phyloP scores from a whole-genome alignment of 176 grass and related monocot species.

The Leersia perrieri region DNA sequence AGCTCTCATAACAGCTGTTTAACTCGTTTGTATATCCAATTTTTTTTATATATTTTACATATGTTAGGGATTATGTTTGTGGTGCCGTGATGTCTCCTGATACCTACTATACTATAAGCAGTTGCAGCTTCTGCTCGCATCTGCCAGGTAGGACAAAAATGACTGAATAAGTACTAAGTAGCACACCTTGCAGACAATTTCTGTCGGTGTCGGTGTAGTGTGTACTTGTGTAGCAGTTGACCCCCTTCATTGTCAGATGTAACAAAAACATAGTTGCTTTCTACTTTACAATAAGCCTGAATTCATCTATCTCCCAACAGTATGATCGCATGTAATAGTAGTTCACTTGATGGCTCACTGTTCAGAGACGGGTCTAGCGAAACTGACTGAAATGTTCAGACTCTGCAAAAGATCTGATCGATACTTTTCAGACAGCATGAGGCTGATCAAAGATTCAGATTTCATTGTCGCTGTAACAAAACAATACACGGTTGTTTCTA shows the following conservation, averaged over 20 bases:
- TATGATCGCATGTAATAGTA: not conserved
- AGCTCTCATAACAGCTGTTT: constrained; percentile 5
- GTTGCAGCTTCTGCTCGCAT: constrained; percentile 13
- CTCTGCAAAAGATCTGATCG: not conserved
- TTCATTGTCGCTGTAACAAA: no score
- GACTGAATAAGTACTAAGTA: not conserved
- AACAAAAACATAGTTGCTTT: not conserved
- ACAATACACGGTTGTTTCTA: no score
- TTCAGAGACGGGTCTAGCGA: not conserved
- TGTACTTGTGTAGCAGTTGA: not conserved
- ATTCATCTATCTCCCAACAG: not conserved
- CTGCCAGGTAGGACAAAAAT: not conserved
- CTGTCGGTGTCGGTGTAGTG: not conserved
- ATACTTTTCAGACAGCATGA: not conserved
- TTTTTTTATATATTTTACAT: not conserved
- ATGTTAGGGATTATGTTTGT: not conserved
- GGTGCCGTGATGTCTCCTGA: not conserved
- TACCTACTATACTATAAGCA: not conserved
- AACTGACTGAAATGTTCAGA: not conserved
- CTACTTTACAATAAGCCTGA: not conserved
- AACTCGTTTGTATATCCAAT: not conserved
- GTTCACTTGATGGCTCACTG: not conserved
- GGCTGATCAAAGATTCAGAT: not conserved
- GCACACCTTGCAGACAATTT: not conserved
- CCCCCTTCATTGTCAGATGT: not conserved